Base-by-base conservation (phyloP, 2,329 filamentous ascomycete species). In the Lachnellula arida region DNA sequence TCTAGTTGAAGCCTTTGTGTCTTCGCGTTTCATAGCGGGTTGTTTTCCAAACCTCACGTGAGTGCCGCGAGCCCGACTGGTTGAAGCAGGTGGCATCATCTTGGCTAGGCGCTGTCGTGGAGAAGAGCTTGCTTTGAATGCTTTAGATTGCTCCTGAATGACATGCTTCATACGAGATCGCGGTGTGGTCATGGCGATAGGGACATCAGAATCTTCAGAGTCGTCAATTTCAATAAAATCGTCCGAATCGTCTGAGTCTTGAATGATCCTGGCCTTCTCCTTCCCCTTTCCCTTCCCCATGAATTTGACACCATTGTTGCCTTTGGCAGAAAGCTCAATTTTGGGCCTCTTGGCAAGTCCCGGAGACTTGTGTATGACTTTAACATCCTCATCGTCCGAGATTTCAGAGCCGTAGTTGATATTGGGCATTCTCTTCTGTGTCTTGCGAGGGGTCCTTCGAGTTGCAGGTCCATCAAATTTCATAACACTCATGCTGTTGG, bases 321-420 rank as follows among this genome's bases (percentile, higher is more conserved):
- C 62, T 49, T 59, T 60, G 2, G 67, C 40, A 46, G 56, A 57
- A 39, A 69, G 62, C 28, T 64, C 61, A 51, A 67, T 56, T 59
- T 70, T 59, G 42, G 60, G 57, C 48, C 55, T 63, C 48, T 61
- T 67, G 8, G 47, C 43, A 15, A 44, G 42, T 12, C 19, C 47
- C 23, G 58, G 43, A 28, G 46, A 54, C 35, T 51, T 15, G 12
- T 53, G 43, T 15, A 17, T 9, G 28, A 56, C 50, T 5, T 48
- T 46, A 2, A 51, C 61, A n/a, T 68, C 60, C 1, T 72, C 70
- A n/a, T 72, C 70, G 11, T 72, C 70, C 22, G 57, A 37, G 53
- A 56, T 54, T 50, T 58, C 54, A 2, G 54, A 42, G 49, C 52
- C 51, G 35, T 49, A 63, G 19, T 58, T 61, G 49, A 34, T 55